Base-by-base conservation (phyloP, 345 rosid species). In the Psidium friedrichsthalianum region DNA sequence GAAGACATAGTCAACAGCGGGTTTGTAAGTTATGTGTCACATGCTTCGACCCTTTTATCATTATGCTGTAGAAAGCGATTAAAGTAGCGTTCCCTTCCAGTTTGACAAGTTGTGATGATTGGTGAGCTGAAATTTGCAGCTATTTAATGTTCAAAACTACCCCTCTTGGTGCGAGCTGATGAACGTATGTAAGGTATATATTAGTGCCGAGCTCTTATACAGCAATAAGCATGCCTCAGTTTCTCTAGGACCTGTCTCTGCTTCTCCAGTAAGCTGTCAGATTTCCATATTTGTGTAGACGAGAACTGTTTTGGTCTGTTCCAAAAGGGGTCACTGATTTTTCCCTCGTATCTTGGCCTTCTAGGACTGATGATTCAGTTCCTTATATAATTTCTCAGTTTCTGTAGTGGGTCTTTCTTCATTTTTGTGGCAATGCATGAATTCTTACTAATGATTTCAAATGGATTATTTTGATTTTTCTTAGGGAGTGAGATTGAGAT, bases 401-500 rank as follows among this genome's bases (percentile, higher is more conserved):
- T 24, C 59, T 10, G 27, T 24, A 56, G 59, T 22, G 59, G 59
- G 24, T 55, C 42, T 29, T 69, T 69, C 47, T 69, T 36, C 47
- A 47, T 6, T 64, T 8, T 64, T 8, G 9, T 8, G 44, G 80
- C 11, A n/a, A 13, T 1, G 47, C 47, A 36, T 69, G 13, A 69
- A 36, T 69, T 36, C 80, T 69, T 69, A 1, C 78, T 36, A 32
- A n/a, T 29, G 40, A 18, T 36, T 8, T 82, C 44, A 42, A 49
- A 82, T 15, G 40, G 57, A 47, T 16, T 52, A 16, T 82, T 82
- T 82, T 82, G 15, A 4, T 27, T 51, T 83, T 82, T 64, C 49
- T 61, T 47, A 90, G 91, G 86, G 83, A 86, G 88, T 36, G 61
- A 32, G 84, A 84, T 18, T 44, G 56, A 61, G 44, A 25, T 51